phyloP scores from a whole-genome alignment of 441 rosid species.

The Populus trichocarpa region DNA sequence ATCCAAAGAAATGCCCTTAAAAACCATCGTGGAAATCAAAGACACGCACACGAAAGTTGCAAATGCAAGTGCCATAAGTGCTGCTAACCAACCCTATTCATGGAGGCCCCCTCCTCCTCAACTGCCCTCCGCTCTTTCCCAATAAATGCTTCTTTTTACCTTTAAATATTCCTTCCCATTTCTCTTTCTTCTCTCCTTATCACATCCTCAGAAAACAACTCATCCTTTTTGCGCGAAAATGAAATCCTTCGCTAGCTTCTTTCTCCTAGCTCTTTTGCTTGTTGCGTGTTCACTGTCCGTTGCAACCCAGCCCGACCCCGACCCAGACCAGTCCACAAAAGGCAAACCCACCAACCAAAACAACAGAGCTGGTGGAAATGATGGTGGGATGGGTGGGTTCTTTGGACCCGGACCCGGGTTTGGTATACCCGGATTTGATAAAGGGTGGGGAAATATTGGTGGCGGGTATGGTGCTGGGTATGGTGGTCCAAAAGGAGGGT shows the following conservation, averaged over 20 bases:
- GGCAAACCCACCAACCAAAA: constrained; percentile 21
- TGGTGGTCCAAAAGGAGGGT: constrained; percentile 80
- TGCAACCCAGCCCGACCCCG: constrained; percentile 51
- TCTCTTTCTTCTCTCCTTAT: neutral
- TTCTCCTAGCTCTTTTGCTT: constrained; percentile 31
- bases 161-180: neutral
- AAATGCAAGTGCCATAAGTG: constrained; percentile 25
- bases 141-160: constrained; percentile 6
- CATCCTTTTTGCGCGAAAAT: constrained; percentile 12
- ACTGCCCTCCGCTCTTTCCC: constrained; percentile 29
- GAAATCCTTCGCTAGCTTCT: constrained; percentile 30
- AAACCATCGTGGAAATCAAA: neutral
- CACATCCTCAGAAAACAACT: neutral
- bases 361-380: constrained; percentile 25
- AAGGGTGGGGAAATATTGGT: constrained; percentile 51
- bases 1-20: neutral
- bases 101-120: constrained; percentile 23
- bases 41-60: too few relatives aligned
- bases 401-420: constrained; percentile 63
- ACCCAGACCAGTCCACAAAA: constrained; percentile 11
- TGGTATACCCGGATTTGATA: constrained; percentile 33
- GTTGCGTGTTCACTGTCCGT: constrained; percentile 25
- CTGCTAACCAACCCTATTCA: constrained; percentile 28
- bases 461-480: constrained; percentile 82
- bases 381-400: constrained; percentile 43